Evolutionary conservation across 2,329 filamentous ascomycete species (phyloP), one percentile per base, ranked within the genome.

Genomic region (Ascochyta koolunga): DNA sequence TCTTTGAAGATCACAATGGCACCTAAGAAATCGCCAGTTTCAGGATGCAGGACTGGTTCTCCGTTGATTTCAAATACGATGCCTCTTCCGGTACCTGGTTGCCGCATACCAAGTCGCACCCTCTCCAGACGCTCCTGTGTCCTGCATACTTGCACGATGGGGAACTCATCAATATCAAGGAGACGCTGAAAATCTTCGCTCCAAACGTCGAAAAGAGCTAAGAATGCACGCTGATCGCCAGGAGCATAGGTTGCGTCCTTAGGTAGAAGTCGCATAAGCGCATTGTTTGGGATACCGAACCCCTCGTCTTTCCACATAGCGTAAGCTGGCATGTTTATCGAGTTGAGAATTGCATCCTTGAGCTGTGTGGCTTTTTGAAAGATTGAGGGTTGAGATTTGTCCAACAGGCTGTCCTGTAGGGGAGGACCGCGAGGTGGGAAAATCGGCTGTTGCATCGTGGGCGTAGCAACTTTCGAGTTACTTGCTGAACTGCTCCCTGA

Each of bases 231-330:
- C 51, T 77, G 75, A 36, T 76, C 70, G 16, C 64, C 61, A n/a
- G 67, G 50, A 3, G 69, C 66, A 36, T 75, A 72, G 22, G 71
- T 67, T 3, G 59, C 70, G n/a, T 76, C 72, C 36, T 77, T 73
- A 0, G 73, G 70, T 27, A 77, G 59, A 2, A 80, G 63, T 42
- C 73, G 70, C 16, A 81, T 66, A 38, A 79, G 83, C 4, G 88
- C 88, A 61, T 83, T 84, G 66, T 93, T 93, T 4, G 89, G 87
- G 37, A 91, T 86, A 0, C 85, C 86, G 40, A 91, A 86, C 41
- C 84, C 88, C 47, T 88, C 85, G 60, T 93, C 90, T 67, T 87
- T 89, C 90, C 90, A 93, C 86, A 92, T 89, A 21, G 88, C 70
- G 38, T 92, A 78, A 19, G 91, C 87, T 0, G 90, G 89, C 68